Evolutionary conservation across 495 filamentous ascomycete species (phyloP).

Genomic region (Chlorociboria aeruginascens): DNA sequence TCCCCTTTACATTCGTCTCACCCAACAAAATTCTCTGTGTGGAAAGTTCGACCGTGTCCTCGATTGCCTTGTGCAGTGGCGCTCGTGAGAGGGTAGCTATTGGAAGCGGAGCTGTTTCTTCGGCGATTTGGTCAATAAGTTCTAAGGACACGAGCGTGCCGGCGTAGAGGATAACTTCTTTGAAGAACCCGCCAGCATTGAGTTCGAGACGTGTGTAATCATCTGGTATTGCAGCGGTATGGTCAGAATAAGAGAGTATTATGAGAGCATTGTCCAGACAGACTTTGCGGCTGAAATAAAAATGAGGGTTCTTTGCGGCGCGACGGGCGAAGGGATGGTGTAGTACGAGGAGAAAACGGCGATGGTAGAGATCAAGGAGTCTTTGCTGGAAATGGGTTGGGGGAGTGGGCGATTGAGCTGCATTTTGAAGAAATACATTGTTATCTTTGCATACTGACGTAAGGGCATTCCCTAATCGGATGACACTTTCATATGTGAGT

Average conservation of each 20-base stretch:
- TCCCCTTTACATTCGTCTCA: slow-evolving; percentile 18
- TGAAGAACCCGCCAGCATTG: slow-evolving; percentile 14
- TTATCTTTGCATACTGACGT: slow-evolving; percentile 24
- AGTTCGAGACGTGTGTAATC: slow-evolving; percentile 11
- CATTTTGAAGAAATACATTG: slow-evolving; percentile 5
- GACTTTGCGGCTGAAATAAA: slow-evolving; percentile 34
- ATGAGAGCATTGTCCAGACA: slow-evolving; percentile 32
- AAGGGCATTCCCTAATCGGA: slow-evolving; percentile 33
- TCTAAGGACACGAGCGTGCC: slow-evolving; percentile 14
- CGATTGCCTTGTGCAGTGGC: slow-evolving; percentile 10
- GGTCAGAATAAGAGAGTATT: slow-evolving; percentile 22
- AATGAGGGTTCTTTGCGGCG: slow-evolving; percentile 26
- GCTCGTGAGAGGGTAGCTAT: background rate
- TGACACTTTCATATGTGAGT: slow-evolving; percentile 38
- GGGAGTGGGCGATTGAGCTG: background rate
- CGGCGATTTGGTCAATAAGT: slow-evolving; percentile 15
- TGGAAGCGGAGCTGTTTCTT: slow-evolving; percentile 5
- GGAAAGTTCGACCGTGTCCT: slow-evolving; percentile 20
- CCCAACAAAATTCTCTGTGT: slow-evolving; percentile 10
- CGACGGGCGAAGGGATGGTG: slow-evolving; percentile 27
- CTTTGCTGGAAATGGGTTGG: slow-evolving; percentile 17
- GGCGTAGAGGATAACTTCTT: slow-evolving; percentile 15
- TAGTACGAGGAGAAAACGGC: slow-evolving; percentile 45
- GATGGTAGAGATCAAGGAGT: slow-evolving; percentile 26
- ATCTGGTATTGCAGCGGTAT: background rate